These are phyloP conservation scores for Lepidium sativum DNA, from an alignment of 345 rosid genomes.

Conservation along the genomic window DNA sequence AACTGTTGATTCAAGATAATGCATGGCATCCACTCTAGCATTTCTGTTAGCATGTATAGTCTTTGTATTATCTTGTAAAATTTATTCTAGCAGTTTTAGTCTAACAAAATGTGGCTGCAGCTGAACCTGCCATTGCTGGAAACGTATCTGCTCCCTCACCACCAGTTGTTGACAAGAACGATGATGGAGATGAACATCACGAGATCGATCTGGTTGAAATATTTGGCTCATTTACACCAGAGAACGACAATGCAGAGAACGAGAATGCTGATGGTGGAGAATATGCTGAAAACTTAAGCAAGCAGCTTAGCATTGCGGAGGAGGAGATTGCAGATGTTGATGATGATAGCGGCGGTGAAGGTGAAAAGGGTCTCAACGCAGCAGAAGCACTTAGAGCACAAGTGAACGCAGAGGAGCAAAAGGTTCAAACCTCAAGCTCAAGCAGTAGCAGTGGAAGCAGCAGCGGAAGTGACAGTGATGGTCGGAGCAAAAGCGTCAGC, in stretches of 20 bases:
- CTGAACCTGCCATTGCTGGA: conserved; percentile 26
- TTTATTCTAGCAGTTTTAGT: conserved; percentile 19
- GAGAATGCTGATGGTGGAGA: conserved; percentile 28
- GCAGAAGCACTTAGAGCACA: conserved; percentile 94
- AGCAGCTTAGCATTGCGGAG: conserved; percentile 13
- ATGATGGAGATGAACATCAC: conserved; percentile 58
- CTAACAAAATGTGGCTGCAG: conserved; percentile 27
- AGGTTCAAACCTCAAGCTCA: conserved; percentile 42
- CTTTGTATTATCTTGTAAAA: neutral
- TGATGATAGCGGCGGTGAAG: conserved; percentile 44
- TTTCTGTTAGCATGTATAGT: neutral
- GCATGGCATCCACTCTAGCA: neutral
- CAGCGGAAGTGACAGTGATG: conserved; percentile 52
- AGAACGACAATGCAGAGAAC: conserved; percentile 31
- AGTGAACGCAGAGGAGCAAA: conserved; percentile 48
- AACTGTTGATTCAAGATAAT: neutral
- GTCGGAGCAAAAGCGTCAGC: conserved; percentile 47
- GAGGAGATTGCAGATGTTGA: conserved; percentile 96
- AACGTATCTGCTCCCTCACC: conserved; percentile 30
- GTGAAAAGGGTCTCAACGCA: conserved; percentile 59
- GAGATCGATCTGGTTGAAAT: conserved; percentile 54
- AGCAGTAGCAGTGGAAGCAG: conserved; percentile 74
- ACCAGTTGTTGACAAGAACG: conserved; percentile 34
- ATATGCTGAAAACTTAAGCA: conserved; percentile 7
- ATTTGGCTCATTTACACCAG: conserved; percentile 52